Evolutionary conservation across 192 early-diverging fungal genomes (phyloP).

Genomic region (Linnemannia zychae): DNA sequence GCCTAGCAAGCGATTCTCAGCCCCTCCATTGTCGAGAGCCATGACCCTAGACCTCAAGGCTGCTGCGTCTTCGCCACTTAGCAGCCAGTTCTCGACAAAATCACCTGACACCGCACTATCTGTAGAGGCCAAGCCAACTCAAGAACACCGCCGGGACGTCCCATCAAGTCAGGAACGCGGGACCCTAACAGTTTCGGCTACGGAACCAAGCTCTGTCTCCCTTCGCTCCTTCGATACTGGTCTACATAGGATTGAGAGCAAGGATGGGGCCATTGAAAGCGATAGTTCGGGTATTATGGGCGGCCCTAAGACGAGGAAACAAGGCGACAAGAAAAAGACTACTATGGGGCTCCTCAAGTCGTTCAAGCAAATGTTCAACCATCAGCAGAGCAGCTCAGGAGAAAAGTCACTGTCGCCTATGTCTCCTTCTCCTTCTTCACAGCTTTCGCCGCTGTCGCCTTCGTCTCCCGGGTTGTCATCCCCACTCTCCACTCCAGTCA

Average conservation of each 20-base stretch:
- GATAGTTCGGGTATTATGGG: slow-evolving; percentile 41
- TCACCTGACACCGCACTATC: background rate
- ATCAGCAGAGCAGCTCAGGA: slow-evolving; percentile 12
- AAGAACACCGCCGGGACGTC: background rate
- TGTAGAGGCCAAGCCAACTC: background rate
- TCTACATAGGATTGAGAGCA: slow-evolving; percentile 37
- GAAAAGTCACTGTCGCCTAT: slow-evolving; percentile 27
- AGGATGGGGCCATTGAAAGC: slow-evolving; percentile 44
- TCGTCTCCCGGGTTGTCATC: slow-evolving; percentile 24
- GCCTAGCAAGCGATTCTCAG: slow-evolving; percentile 28
- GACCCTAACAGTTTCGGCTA: background rate
- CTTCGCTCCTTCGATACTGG: slow-evolving; percentile 38
- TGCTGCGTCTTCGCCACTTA: background rate
- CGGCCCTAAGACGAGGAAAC: slow-evolving; percentile 19
- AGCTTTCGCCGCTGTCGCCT: slow-evolving; percentile 45
- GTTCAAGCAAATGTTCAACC: slow-evolving; percentile 54
- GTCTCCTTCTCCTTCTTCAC: slow-evolving; percentile 32
- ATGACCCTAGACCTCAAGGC: background rate
- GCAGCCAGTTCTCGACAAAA: background rate
- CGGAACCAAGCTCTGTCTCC: slow-evolving; percentile 25
- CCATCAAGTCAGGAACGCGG: background rate
- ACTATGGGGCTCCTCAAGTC: slow-evolving; percentile 52
- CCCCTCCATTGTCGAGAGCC: slow-evolving; percentile 33
- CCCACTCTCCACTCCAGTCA: slow-evolving; percentile 13
- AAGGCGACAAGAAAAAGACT: slow-evolving; percentile 32